Evolutionary conservation across 768 basidiomycete species (phyloP), one percentile per base, ranked within the genome.

Genomic region (Exsudoporus frostii): DNA sequence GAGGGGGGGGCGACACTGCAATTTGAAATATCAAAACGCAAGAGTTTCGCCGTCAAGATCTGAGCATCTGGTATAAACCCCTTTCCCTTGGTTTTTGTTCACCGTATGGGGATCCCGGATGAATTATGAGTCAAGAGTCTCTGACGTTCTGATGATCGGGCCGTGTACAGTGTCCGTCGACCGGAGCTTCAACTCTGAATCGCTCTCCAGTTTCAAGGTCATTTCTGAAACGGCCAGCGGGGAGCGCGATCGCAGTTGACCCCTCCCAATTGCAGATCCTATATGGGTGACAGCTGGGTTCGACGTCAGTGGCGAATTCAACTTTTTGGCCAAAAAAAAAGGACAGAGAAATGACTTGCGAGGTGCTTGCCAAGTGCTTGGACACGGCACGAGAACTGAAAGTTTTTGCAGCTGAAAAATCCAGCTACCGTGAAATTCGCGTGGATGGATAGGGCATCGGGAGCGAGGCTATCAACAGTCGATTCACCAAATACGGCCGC

Each of bases 21-120:
- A 63, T 62, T 62, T 62, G 57, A 62, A 62, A 62, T 62, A 36
- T 11, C 27, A 7, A 42, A 62, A 62, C 34, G n/a, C 48, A 53
- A 62, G 53, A 63, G 41, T 37, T 48, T 63, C 57, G 57, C 15
- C 8, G 37, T 7, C 9, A 11, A 9, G 27, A 52, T 41, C 32
- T 17, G 29, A 24, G 22, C 9, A 15, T 11, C 20, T 19, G 32
- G n/a, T 14, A 0, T 30, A n/a, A 27, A 25, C 33, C 50, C 32
- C 50, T 43, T 29, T 6, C n/a, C 8, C 43, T 7, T 24, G 10
- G 13, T 2, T n/a, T 37, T 30, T 27, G n/a, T n/a, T 24, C 15
- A 7, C 19, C 36, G 32, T 33, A 30, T 24, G 22, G 32, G 45
- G 22, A 20, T 45, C 19, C 2, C 32, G 33, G 32, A 20, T 7